A percentile compares a stretch with the other conserved stretches of the same genome.
Evolutionary conservation across 2,329 filamentous ascomycete species (phyloP).

Genomic region (Penicillium sp.): DNA sequence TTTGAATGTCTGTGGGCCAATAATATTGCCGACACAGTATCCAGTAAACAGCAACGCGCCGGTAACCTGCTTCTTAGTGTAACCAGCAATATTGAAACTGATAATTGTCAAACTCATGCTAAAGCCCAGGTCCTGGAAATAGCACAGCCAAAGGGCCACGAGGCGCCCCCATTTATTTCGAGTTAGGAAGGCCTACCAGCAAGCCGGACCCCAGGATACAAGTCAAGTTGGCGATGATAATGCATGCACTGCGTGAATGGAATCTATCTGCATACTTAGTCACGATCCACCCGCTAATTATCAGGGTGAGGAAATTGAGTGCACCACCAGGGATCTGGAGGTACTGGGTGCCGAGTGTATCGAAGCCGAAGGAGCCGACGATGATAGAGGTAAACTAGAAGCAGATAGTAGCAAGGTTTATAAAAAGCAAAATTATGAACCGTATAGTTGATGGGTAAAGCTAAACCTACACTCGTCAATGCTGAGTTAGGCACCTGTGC

Average conservation of each 20-base stretch:
- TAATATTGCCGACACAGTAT: conserved; percentile 62
- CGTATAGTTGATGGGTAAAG: neutral
- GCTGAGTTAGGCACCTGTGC: conserved; percentile 64
- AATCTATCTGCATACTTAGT: conserved; percentile 54
- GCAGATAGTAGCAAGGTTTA: neutral
- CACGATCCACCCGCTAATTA: conserved; percentile 59
- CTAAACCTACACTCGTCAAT: conserved; percentile 52
- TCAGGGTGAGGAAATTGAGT: conserved; percentile 61
- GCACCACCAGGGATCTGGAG: conserved; percentile 66
- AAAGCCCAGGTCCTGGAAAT: conserved; percentile 61
- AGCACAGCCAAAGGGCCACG: conserved; percentile 64
- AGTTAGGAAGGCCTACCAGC: conserved; percentile 58
- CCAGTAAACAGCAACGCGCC: conserved; percentile 58
- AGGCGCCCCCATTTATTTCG: conserved; percentile 64
- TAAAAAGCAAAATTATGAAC: neutral
- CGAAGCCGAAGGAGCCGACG: conserved; percentile 55
- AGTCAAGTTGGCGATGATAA: conserved; percentile 62
- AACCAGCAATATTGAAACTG: conserved; percentile 60
- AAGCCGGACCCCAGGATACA: conserved; percentile 61
- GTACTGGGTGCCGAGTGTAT: conserved; percentile 60
- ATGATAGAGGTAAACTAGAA: conserved; percentile 55
- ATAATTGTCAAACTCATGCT: conserved; percentile 61
- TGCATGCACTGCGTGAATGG: conserved; percentile 60
- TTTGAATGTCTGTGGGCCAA: conserved; percentile 62
- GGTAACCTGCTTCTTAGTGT: conserved; percentile 62